Evolutionary conservation across 2,329 filamentous ascomycete species (phyloP).

Genomic region (Trichoderma aggressivum): DNA sequence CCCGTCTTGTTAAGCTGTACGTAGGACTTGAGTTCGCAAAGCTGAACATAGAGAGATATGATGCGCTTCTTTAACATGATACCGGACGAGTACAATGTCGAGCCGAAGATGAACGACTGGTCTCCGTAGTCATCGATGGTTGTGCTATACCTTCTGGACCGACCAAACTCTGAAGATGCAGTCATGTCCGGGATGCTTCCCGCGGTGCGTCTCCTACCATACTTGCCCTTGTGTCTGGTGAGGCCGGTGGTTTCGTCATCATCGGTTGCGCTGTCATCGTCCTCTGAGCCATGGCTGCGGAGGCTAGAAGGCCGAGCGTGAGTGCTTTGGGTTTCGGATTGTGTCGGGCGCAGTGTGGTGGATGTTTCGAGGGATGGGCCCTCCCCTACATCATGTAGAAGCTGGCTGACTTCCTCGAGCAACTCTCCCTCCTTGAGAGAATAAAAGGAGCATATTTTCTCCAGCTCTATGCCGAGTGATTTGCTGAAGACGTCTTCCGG

Average conservation of each 20-base stretch:
- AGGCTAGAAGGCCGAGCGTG: conserved; percentile 33
- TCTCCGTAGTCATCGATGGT: conserved; percentile 77
- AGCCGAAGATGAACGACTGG: conserved; percentile 62
- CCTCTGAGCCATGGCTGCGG: conserved; percentile 43
- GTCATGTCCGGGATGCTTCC: conserved; percentile 51
- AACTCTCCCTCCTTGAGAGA: conserved; percentile 85
- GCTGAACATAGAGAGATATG: conserved; percentile 80
- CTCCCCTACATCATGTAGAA: conserved; percentile 68
- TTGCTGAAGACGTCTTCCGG: conserved; percentile 78
- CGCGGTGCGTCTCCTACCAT: conserved; percentile 38
- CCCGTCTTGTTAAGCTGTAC: conserved; percentile 95
- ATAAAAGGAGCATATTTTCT: conserved; percentile 93
- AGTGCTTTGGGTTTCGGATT: conserved; percentile 28
- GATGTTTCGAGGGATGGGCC: conserved; percentile 47
- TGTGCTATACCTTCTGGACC: conserved; percentile 61
- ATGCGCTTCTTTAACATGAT: conserved; percentile 92
- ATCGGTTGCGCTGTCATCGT: conserved; percentile 61
- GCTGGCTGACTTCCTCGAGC: conserved; percentile 70
- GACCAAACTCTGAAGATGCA: conserved; percentile 57
- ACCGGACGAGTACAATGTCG: conserved; percentile 60
- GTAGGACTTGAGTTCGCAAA: conserved; percentile 95
- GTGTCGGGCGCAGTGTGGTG: conserved; percentile 34
- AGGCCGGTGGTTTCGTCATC: conserved; percentile 58
- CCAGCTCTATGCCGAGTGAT: conserved; percentile 81
- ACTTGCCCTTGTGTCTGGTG: conserved; percentile 42